Conservation (phyloP, 148 eudicot genomes). For the Amaranthus palmeri region DNA sequence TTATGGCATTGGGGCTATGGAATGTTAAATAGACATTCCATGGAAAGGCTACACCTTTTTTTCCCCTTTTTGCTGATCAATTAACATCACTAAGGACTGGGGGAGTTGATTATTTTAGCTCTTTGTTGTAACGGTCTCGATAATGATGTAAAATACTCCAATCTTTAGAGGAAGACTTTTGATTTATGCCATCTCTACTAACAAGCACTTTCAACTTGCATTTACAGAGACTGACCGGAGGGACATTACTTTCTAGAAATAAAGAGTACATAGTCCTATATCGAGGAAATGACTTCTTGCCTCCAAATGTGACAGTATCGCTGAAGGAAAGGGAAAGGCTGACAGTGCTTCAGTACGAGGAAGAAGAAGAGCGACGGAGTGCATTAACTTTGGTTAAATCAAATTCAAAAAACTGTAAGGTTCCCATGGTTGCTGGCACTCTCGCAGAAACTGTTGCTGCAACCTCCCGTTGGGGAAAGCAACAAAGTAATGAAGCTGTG, state of each 20-base stretch:
- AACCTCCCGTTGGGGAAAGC: slow-evolving; percentile 74
- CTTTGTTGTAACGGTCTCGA: no score
- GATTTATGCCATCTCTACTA: neutral
- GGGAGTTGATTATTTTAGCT: no score
- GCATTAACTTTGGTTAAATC: slow-evolving; percentile 37
- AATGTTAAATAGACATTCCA: no score
- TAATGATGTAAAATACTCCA: no score
- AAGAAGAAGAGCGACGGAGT: slow-evolving; percentile 58
- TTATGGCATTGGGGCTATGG: no score
- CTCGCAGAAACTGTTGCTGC: slow-evolving; percentile 92
- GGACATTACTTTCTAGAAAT: slow-evolving; percentile 79
- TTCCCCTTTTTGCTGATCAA: no score
- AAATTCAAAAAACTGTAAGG: slow-evolving; percentile 30
- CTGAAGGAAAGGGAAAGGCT: slow-evolving; percentile 58
- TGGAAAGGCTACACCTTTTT: no score
- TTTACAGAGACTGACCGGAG: slow-evolving; percentile 83
- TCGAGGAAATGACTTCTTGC: slow-evolving; percentile 92
- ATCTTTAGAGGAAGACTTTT: no score
- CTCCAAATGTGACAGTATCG: slow-evolving; percentile 56
- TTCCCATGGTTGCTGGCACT: slow-evolving; percentile 82
- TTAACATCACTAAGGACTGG: neutral
- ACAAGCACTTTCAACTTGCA: slow-evolving; percentile 8
- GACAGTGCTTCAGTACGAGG: slow-evolving; percentile 49
- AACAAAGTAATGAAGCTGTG: slow-evolving; percentile 47
- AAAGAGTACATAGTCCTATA: slow-evolving; percentile 88